Conservation (phyloP, 371 early-diverging fungal genomes). For the Apophysomyces trapeziformis region DNA sequence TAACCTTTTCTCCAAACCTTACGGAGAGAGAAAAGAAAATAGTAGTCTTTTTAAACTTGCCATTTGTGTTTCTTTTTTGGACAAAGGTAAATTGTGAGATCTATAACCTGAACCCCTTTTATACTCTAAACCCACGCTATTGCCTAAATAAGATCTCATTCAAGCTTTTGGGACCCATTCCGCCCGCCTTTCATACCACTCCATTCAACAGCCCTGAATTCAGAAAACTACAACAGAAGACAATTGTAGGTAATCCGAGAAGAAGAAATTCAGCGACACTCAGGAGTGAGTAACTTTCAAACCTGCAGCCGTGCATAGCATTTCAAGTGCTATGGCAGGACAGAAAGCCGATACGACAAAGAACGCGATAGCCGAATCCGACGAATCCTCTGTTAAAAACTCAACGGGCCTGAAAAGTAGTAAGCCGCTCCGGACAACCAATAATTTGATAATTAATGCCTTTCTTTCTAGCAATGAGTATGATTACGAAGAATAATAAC, state of each 20-base stretch:
- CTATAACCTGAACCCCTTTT: not conserved
- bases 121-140: slow-evolving; percentile 6
- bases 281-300: no score
- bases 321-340: slow-evolving; percentile 7
- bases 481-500: slow-evolving; percentile 2
- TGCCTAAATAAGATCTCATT: slow-evolving; percentile 3
- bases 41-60: not conserved
- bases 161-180: not conserved
- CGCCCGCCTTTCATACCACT: not conserved
- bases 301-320: not conserved
- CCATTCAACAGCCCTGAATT: slow-evolving; percentile 3
- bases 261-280: no score
- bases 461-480: not conserved
- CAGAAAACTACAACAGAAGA: not conserved
- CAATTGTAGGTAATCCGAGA: not conserved
- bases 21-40: not conserved
- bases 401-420: slow-evolving; percentile 4
- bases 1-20: not conserved
- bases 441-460: not conserved
- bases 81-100: not conserved
- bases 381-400: slow-evolving; percentile 10
- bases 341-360: slow-evolving; percentile 1
- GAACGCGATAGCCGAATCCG: slow-evolving; percentile 5
- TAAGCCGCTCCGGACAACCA: not conserved
- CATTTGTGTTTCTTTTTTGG: not conserved